Base-by-base conservation (phyloP, 2,329 filamentous ascomycete genomes). In the Colletotrichum noveboracense region DNA sequence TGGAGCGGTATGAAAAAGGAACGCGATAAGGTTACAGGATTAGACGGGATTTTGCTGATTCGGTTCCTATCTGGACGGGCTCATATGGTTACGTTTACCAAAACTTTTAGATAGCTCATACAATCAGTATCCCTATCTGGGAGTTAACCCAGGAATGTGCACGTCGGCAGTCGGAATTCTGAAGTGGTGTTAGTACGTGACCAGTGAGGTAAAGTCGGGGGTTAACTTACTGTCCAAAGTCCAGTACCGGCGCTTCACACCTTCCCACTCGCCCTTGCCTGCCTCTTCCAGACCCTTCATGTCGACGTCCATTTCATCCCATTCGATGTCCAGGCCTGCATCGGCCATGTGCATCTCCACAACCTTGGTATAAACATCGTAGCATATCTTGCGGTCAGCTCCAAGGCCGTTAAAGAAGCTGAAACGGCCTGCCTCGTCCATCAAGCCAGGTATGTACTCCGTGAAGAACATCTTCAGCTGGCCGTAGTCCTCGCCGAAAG, bases 281-380 rank as follows among this genome's bases (percentile, higher is more conserved):
- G 91, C 90, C 79, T 92, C 87, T 14, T 93, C 91, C 68, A 98
- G 85, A 72, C 85, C 86, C 66, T 88, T 85, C 85, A 91, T 92
- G 18, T 95, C 92, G 16, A 98, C 94, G 7, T 91, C 87, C 38
- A 97, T 90, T 71, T 93, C 93, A 69, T 93, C 90, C 96, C 96
- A 98, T 68, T 96, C 94, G 2, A 96, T 92, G 80, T 98, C 96
- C 79, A 98, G 91, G 1, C 96, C 96, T 12, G 95, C 95, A 79
- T 98, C 96, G 77, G 94, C 92, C 26, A 97, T 88, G 85, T 98
- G 96, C 89, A 98, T 93, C 85, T 98, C 96, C 3, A 95, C 94
- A 4, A 98, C 95, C 83, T 94, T 95, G 69, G 93, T 94, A 85
- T 98, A 98, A 28, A 99, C 96, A 86, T 98, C 97, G 85, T 98